Base-by-base conservation (phyloP, 805 yeast species). In the Candida maltosa region DNA sequence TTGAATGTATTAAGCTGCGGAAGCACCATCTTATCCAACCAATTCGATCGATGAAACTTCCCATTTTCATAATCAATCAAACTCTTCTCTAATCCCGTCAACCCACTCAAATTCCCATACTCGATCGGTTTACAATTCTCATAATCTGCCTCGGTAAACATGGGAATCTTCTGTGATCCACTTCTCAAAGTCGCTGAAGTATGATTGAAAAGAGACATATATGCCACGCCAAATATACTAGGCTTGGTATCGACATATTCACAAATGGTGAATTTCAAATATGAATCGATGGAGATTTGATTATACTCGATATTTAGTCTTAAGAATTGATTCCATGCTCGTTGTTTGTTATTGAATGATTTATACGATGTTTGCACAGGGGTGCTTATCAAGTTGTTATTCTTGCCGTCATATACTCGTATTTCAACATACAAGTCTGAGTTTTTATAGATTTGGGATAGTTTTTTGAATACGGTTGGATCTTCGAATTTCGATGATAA, bases 291-390 rank as follows among this genome's bases (percentile, higher is more conserved):
- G 2, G 86, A 81, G n/a, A 91, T 55, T 49, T 87, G 93, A 35
- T 75, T 73, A 44, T 84, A 77, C 35, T 70, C 68, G 2, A 89
- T 72, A 1, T 97, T 91, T 31, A 93, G 56, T 30, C 74, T 71
- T 15, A 87, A 57, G 83, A 87, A 82, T 40, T 78, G 77, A 46
- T 82, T 74, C 89, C 93, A 87, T 54, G 73, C 50, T 73, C 73
- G 21, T 32, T 51, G 54, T 32, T 55, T 60, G 30, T 48, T 51
- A 31, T 54, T 44, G 35, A 67, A 66, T 8, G 54, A 35, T 35
- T 52, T 54, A 42, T 62, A 65, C 6, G 59, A 52, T 5, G 72
- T 60, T 41, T 62, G 70, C 7, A 62, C 52, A 15, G 64, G 56
- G 3, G 49, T 38, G 5, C 63, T 48, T 7, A 62, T 24, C 2